Percentiles rank a stretch among this genome's conserved stretches.
Evolutionary conservation across 352 stramenopile species (phyloP).

Genomic region (Plasmopara halstedii): DNA sequence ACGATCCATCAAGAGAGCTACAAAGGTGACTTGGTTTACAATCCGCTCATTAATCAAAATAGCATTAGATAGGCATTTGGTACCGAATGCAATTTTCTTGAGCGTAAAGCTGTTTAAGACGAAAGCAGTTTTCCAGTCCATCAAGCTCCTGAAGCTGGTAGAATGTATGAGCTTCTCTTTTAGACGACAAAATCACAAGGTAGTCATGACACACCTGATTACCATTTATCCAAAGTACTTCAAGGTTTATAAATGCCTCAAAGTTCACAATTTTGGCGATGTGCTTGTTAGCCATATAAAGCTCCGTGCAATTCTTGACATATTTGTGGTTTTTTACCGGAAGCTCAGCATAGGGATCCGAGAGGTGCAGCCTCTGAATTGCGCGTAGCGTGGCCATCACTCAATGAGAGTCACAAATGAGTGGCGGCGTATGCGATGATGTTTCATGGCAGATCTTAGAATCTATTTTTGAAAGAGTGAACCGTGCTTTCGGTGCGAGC

Average conservation of each 20-base stretch:
- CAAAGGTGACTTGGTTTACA: background rate
- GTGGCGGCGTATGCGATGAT: background rate
- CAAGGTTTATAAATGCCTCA: slow-evolving; percentile 82
- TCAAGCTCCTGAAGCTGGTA: slow-evolving; percentile 48
- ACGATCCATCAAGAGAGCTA: slow-evolving; percentile 41
- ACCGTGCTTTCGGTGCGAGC: background rate
- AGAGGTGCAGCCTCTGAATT: slow-evolving; percentile 22
- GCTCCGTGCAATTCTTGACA: slow-evolving; percentile 83
- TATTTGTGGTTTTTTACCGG: slow-evolving; percentile 87
- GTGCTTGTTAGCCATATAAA: slow-evolving; percentile 69
- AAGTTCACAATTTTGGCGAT: slow-evolving; percentile 82
- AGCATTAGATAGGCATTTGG: background rate
- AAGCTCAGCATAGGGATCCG: slow-evolving; percentile 71
- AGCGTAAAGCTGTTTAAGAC: slow-evolving; percentile 83
- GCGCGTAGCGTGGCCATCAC: slow-evolving; percentile 4
- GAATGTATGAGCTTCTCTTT: background rate
- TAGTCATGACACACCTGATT: slow-evolving; percentile 42
- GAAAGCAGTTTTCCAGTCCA: slow-evolving; percentile 74
- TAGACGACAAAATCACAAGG: too few species aligned
- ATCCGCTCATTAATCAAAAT: background rate
- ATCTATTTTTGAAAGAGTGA: background rate
- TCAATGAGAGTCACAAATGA: background rate
- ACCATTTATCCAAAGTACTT: slow-evolving; percentile 86
- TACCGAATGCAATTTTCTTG: slow-evolving; percentile 81
- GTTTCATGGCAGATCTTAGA: background rate